These are phyloP conservation scores for Salix exigua DNA, from an alignment of 345 rosid genomes.

Conservation along the genomic window DNA sequence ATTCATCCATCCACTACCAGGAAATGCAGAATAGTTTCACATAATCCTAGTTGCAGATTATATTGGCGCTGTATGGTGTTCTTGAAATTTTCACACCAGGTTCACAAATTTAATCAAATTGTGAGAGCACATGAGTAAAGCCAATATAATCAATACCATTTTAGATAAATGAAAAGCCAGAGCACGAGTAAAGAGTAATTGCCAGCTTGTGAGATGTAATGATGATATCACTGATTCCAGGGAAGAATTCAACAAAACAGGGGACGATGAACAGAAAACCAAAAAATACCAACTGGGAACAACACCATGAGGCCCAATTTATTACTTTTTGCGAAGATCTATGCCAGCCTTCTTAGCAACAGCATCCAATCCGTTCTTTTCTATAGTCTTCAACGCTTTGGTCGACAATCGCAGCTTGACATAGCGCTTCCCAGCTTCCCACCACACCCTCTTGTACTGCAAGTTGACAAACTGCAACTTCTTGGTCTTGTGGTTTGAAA, in stretches of 20 bases:
- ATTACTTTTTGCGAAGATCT: constrained; percentile 65
- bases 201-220: background rate
- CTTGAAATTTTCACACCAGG: background rate
- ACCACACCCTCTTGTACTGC: constrained; percentile 90
- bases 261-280: background rate
- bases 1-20: background rate
- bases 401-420: constrained; percentile 81
- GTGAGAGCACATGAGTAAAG: too few species aligned
- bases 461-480: constrained; percentile 85
- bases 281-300: background rate
- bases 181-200: background rate
- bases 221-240: background rate
- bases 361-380: constrained; percentile 91
- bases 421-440: constrained; percentile 92
- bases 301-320: background rate
- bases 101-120: too few species aligned
- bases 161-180: background rate
- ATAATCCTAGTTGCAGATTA: background rate
- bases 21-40: background rate
- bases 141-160: background rate
- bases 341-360: constrained; percentile 97
- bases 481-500: constrained; percentile 96
- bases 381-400: constrained; percentile 84
- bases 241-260: background rate
- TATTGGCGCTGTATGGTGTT: background rate